Base-by-base conservation (phyloP, 257 asterid species). In the Solanum verrucosum region DNA sequence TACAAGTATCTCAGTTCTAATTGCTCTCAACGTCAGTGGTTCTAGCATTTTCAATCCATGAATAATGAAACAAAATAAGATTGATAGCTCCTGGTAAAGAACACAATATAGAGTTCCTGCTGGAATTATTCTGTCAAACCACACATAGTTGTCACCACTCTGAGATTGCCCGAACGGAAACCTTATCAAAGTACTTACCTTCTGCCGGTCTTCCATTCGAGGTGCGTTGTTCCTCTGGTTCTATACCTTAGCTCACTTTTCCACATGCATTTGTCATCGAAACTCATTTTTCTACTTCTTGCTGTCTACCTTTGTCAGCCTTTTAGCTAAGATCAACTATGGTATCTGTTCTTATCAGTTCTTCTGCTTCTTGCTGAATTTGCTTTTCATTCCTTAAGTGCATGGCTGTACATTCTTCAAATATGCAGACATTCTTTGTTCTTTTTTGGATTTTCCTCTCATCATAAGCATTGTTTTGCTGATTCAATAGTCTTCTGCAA, bases 1-100 rank as follows among this genome's bases (percentile, higher is more conserved):
- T 90, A 94, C 99, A 65, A 93, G 98, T 89, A 83, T 94, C 60
- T 91, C 99, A 44, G 94, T 96, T 52, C 94, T 97, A 46, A 90
- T 93, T 88, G 98, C 99, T 88, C 37, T 94, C 78, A 94, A 93
- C 75, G 93, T 93, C 88, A 95, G 96, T 71, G 94, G 92, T 90
- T 87, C 98, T 9, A 90, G 96, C 91, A 84, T 96, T 89, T 97
- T 96, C 94, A 97, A 97, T 91, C 99, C 99, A 87, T 97, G 95
- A 95, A 27, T 34, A 27, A 33, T 34, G 42, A 34, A 82, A 49
- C 85, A 49, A 82, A 79, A 49, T 82, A 82, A 81, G 35, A 82
- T 82, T 82, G 86, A 49, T 49, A 49, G 21, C 70, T 12, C 70
- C 70, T 82, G 38, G 86, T 82, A 82, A 82, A 18, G 11, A 82